Conservation (phyloP, 495 filamentous ascomycete species). For the Apodospora peruviana region DNA sequence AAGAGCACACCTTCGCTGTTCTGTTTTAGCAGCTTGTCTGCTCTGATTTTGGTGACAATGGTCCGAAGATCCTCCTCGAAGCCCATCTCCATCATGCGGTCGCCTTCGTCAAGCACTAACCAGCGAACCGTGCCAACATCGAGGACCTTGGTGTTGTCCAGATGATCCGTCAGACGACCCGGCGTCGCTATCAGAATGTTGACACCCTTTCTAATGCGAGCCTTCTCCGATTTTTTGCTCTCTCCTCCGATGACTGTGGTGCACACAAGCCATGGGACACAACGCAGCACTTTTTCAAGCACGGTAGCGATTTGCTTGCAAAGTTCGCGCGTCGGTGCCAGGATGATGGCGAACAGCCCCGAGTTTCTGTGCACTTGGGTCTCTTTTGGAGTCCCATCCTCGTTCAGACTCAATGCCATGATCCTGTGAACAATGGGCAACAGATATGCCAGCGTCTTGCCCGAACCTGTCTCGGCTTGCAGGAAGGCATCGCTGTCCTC, state of each 20-base stretch:
- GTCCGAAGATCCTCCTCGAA: conserved; percentile 82
- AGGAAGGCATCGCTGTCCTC: conserved; percentile 90
- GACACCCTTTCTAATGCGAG: conserved; percentile 81
- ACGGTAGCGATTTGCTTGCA: conserved; percentile 89
- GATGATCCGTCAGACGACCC: conserved; percentile 80
- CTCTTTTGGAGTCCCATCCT: conserved; percentile 37
- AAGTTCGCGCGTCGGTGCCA: conserved; percentile 88
- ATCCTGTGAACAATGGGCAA: conserved; percentile 87
- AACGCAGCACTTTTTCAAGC: conserved; percentile 72
- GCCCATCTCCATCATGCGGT: conserved; percentile 93
- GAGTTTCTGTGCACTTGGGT: conserved; percentile 66
- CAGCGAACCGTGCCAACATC: conserved; percentile 86
- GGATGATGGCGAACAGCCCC: conserved; percentile 84
- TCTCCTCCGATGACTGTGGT: conserved; percentile 93
- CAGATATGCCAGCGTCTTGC: conserved; percentile 92
- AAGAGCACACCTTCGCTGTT: conserved; percentile 36
- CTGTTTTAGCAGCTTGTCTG: conserved; percentile 35
- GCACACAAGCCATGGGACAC: conserved; percentile 81
- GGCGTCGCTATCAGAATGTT: conserved; percentile 96
- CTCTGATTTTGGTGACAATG: conserved; percentile 72
- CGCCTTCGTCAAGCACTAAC: conserved; percentile 92
- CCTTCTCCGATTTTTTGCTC: conserved; percentile 96
- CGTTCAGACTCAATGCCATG: conserved; percentile 60
- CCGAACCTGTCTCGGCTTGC: conserved; percentile 94
- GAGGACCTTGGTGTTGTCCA: conserved; percentile 84